phyloP scores from a whole-genome alignment of 2,329 filamentous ascomycete species.

The Epicoccum sorghinum region DNA sequence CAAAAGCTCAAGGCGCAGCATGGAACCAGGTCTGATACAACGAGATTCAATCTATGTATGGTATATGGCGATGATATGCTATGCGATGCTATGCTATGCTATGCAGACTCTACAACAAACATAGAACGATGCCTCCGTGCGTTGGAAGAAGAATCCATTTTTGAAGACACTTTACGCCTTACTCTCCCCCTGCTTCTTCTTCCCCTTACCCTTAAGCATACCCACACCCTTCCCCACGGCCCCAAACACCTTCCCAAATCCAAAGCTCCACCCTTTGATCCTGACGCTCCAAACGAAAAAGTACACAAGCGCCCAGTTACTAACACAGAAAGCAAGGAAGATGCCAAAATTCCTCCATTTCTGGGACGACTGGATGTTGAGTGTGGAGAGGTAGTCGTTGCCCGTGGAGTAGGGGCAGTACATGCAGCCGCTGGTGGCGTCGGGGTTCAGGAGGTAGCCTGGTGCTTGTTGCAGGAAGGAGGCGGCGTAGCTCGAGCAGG shows the following conservation, averaged over 20 bases:
- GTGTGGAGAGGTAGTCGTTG: conserved; percentile 67
- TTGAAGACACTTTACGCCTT: not conserved
- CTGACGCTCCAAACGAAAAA: conserved; percentile 79
- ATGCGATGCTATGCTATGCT: too few species aligned
- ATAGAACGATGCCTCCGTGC: too few species aligned
- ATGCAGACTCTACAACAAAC: too few species aligned
- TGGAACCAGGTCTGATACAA: too few species aligned
- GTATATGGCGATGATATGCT: too few species aligned
- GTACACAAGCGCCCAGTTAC: conserved; percentile 74
- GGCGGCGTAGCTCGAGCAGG: conserved; percentile 69
- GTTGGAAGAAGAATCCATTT: too few species aligned
- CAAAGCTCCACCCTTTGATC: conserved; percentile 73
- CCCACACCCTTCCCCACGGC: conserved; percentile 45
- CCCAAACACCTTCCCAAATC: conserved; percentile 64
- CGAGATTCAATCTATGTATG: too few species aligned
- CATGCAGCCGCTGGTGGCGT: conserved; percentile 65
- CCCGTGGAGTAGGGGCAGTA: conserved; percentile 74
- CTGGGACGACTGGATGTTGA: conserved; percentile 62
- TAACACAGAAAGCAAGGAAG: conserved; percentile 72
- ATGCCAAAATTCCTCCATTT: conserved; percentile 78
- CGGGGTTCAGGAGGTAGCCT: conserved; percentile 69
- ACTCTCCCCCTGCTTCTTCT: conserved; percentile 18
- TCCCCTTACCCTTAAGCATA: conserved; percentile 22
- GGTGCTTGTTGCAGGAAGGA: conserved; percentile 60
- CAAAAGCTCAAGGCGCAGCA: too few species aligned